These are phyloP conservation scores for Colletotrichum eremochloae DNA, from an alignment of 2,329 filamentous ascomycete genomes.

Conservation along the genomic window DNA sequence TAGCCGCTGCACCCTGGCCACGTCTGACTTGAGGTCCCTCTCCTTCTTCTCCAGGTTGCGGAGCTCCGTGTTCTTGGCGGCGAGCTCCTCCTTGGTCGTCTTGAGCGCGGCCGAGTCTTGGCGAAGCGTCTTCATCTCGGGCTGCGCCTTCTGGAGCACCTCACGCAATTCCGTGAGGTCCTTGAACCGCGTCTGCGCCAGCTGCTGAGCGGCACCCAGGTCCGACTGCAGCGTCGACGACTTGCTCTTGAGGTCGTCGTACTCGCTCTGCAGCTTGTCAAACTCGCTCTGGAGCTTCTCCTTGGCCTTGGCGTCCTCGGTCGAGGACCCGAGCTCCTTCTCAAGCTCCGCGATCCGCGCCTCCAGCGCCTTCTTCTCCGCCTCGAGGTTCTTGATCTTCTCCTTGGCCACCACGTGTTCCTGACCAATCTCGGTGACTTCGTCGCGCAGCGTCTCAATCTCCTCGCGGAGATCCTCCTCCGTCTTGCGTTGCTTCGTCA, in stretches of 20 bases:
- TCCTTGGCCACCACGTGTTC: slow-evolving; percentile 89
- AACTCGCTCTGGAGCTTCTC: slow-evolving; percentile 73
- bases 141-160: slow-evolving; percentile 85
- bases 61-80: slow-evolving; percentile 70
- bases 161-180: slow-evolving; percentile 86
- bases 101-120: slow-evolving; percentile 83
- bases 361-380: slow-evolving; percentile 76
- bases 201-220: slow-evolving; percentile 85
- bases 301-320: slow-evolving; percentile 58
- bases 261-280: slow-evolving; percentile 64
- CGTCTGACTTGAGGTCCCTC: slow-evolving; percentile 82
- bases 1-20: slow-evolving; percentile 77
- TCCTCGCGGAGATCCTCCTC: slow-evolving; percentile 88
- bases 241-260: slow-evolving; percentile 78
- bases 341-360: slow-evolving; percentile 77
- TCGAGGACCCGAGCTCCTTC: slow-evolving; percentile 69
- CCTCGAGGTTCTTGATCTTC: slow-evolving; percentile 76
- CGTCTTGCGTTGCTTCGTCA: slow-evolving; percentile 78
- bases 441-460: slow-evolving; percentile 85
- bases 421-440: slow-evolving; percentile 82
- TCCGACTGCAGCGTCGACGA: slow-evolving; percentile 82
- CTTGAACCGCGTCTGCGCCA: slow-evolving; percentile 89
- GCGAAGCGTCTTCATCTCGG: slow-evolving; percentile 83
- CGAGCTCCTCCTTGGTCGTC: slow-evolving; percentile 80
- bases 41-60: slow-evolving; percentile 85